phyloP scores from a whole-genome alignment of 75 land plant species.

The Larix kaempferi region DNA sequence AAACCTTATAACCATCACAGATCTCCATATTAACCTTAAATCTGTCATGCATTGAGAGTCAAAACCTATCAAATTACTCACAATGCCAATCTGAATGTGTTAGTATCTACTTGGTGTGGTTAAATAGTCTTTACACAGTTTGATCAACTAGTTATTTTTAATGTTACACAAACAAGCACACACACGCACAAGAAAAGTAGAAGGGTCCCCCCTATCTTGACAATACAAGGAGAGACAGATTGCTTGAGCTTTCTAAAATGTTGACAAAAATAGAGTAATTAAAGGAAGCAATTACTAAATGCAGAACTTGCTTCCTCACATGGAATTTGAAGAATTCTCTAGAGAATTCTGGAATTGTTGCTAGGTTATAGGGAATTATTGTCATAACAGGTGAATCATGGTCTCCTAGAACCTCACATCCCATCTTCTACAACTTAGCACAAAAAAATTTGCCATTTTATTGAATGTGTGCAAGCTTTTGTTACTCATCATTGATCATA shows the following conservation, averaged over 20 bases:
- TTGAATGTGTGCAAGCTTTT: conserved; percentile 77
- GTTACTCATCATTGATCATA: not conserved
- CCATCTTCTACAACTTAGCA: conserved; percentile 84
- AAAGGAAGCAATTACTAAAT: not conserved
- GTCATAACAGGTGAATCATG: conserved; percentile 97
- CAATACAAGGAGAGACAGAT: too few species aligned
- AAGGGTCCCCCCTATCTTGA: too few species aligned
- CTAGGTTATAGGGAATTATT: conserved; percentile 95
- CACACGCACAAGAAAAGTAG: too few species aligned
- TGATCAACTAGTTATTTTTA: too few species aligned
- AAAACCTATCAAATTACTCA: too few species aligned
- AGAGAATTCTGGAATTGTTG: conserved; percentile 91
- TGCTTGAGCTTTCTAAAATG: not conserved
- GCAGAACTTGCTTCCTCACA: conserved; percentile 1
- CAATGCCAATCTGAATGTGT: too few species aligned
- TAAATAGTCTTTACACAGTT: too few species aligned
- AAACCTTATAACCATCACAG: too few species aligned
- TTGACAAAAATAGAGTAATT: not conserved
- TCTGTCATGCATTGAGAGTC: too few species aligned
- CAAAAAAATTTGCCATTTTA: conserved; percentile 95
- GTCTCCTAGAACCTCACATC: conserved; percentile 94
- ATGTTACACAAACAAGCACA: too few species aligned
- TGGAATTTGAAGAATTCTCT: conserved; percentile 85
- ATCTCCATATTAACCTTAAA: too few species aligned
- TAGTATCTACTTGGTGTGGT: too few species aligned